These are phyloP conservation scores for Lanmaoa pseudosensibilis DNA, from an alignment of 768 basidiomycete genomes.

Conservation along the genomic window DNA sequence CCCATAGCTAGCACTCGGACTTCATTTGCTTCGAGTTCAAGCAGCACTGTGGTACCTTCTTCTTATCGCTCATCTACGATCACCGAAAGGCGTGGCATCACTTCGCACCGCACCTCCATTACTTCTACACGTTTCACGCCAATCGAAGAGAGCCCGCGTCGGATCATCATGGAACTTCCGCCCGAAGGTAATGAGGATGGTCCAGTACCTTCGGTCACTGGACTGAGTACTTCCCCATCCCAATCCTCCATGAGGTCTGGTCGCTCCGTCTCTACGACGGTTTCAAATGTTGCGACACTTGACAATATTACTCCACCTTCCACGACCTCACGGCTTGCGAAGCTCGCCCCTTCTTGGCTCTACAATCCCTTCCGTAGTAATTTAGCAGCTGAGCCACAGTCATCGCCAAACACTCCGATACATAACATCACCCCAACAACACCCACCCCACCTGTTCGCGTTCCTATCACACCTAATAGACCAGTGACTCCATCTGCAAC, in stretches of 20 bases:
- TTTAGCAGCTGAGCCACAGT: slow-evolving; percentile 50
- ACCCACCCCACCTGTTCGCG: slow-evolving; percentile 29
- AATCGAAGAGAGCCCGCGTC: slow-evolving; percentile 71
- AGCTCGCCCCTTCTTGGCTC: slow-evolving; percentile 74
- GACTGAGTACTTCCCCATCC: slow-evolving; percentile 63
- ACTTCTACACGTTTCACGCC: slow-evolving; percentile 50
- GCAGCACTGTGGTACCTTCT: slow-evolving; percentile 36
- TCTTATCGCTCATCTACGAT: slow-evolving; percentile 35
- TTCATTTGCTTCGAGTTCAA: slow-evolving; percentile 42
- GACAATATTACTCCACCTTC: slow-evolving; percentile 26
- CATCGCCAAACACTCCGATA: slow-evolving; percentile 50
- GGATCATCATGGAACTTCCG: slow-evolving; percentile 51
- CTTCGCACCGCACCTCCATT: slow-evolving; percentile 51
- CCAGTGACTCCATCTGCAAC: slow-evolving; percentile 32
- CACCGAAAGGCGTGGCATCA: slow-evolving; percentile 40
- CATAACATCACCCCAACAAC: slow-evolving; percentile 33
- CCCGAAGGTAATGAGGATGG: slow-evolving; percentile 38
- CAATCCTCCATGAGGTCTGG: slow-evolving; percentile 60
- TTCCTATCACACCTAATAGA: slow-evolving; percentile 31
- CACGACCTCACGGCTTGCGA: slow-evolving; percentile 45
- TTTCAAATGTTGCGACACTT: slow-evolving; percentile 21
- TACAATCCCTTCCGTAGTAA: slow-evolving; percentile 72
- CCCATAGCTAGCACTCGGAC: slow-evolving; percentile 32
- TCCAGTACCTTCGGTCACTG: slow-evolving; percentile 33
- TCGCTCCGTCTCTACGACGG: slow-evolving; percentile 47